Percentiles rank a stretch among this genome's conserved stretches.
phyloP scores from a whole-genome alignment of 2,329 filamentous ascomycete species.

The Dothideomycetes sp. region DNA sequence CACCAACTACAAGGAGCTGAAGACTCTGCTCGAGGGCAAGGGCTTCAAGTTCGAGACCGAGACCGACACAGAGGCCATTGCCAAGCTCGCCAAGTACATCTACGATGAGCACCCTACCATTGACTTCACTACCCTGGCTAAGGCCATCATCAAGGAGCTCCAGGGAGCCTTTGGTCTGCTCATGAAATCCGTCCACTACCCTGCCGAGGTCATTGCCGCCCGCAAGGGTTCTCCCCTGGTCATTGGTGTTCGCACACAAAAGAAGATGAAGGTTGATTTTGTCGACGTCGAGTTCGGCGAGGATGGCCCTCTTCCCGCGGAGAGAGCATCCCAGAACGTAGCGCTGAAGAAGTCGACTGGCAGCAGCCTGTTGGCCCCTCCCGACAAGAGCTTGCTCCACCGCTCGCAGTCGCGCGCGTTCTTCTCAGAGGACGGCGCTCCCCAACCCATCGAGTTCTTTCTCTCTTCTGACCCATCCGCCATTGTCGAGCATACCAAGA shows the following conservation, averaged over 20 bases:
- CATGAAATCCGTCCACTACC: conserved; percentile 97
- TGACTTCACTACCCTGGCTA: conserved; percentile 91
- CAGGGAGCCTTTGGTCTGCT: conserved; percentile 95
- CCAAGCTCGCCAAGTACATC: conserved; percentile 96
- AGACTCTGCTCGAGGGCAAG: conserved; percentile 83
- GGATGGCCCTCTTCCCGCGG: conserved; percentile 77
- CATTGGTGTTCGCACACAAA: conserved; percentile 90
- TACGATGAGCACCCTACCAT: conserved; percentile 90
- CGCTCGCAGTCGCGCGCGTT: conserved; percentile 97
- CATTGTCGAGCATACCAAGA: conserved; percentile 99
- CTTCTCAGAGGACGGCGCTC: conserved; percentile 95
- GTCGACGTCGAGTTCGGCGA: conserved; percentile 97
- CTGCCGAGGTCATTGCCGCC: conserved; percentile 93
- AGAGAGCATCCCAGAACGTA: conserved; percentile 91
- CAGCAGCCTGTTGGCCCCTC: conserved; percentile 61
- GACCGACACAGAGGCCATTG: conserved; percentile 98
- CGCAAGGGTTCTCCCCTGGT: conserved; percentile 97
- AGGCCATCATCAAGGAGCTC: conserved; percentile 96
- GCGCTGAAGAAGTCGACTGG: conserved; percentile 68
- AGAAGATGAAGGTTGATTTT: conserved; percentile 99
- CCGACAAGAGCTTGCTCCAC: conserved; percentile 96
- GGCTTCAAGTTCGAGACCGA: conserved; percentile 99
- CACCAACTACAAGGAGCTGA: conserved; percentile 99
- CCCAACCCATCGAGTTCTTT: conserved; percentile 98
- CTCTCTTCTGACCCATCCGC: conserved; percentile 96